Evolutionary conservation across 1,284 basidiomycete species (phyloP).

Genomic region (Pholiota adiposa): DNA sequence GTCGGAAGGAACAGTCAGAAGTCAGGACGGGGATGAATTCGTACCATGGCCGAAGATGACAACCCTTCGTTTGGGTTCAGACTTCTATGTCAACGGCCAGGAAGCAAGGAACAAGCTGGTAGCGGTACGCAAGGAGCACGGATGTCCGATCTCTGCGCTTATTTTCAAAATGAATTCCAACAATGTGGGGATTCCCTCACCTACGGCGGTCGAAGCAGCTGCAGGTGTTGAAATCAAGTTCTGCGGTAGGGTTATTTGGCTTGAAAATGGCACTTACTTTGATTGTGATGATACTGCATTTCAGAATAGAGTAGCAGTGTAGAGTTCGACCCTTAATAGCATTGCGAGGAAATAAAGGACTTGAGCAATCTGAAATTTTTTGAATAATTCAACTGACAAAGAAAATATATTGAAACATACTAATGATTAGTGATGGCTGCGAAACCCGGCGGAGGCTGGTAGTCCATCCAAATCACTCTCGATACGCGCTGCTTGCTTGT

Average conservation of each 20-base stretch:
- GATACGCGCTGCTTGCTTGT: too few species aligned
- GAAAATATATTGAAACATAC: too few species aligned
- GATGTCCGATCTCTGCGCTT: conserved; percentile 10
- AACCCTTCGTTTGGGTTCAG: conserved; percentile 32
- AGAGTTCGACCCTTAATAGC: neutral
- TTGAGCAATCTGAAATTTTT: too few species aligned
- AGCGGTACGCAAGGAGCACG: conserved; percentile 21
- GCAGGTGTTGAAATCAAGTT: conserved; percentile 22
- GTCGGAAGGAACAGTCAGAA: conserved; percentile 12
- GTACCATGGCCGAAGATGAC: conserved; percentile 40
- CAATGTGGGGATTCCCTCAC: conserved; percentile 9
- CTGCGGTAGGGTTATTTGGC: conserved; percentile 32
- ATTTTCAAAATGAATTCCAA: conserved; percentile 10
- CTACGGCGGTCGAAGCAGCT: neutral
- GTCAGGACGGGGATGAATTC: conserved; percentile 2
- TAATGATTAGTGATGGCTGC: too few species aligned
- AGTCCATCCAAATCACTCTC: too few species aligned
- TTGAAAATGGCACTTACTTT: conserved; percentile 20
- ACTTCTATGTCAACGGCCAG: conserved; percentile 26
- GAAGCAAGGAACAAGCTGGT: conserved; percentile 27
- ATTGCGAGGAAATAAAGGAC: too few species aligned
- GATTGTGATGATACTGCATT: conserved; percentile 35
- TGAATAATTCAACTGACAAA: too few species aligned
- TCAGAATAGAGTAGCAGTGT: conserved; percentile 13
- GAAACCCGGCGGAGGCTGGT: too few species aligned